These are phyloP conservation scores for Themeda triandra DNA, from an alignment of 176 grass and related monocot species.

Conservation along the genomic window DNA sequence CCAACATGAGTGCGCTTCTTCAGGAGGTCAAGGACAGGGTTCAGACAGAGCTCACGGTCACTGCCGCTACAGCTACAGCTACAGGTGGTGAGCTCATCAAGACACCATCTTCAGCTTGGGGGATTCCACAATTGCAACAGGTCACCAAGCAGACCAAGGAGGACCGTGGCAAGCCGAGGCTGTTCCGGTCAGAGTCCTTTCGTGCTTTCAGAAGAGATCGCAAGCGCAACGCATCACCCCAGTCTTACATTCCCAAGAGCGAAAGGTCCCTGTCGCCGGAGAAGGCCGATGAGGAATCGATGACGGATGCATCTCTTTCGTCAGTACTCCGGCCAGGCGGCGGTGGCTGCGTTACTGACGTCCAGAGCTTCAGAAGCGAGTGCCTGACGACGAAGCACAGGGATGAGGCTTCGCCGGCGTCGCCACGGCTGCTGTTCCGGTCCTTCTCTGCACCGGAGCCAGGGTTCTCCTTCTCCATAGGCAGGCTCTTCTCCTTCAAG, in stretches of 20 bases:
- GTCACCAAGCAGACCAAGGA: background rate
- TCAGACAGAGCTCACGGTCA: conserved; percentile 9
- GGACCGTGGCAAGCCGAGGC: background rate
- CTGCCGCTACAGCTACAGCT: background rate
- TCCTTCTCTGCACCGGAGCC: conserved; percentile 72
- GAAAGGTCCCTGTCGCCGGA: background rate
- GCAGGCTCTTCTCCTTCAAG: conserved; percentile 22
- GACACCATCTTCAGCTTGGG: background rate
- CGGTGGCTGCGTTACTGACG: background rate
- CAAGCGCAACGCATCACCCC: conserved; percentile 24
- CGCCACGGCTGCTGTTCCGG: conserved; percentile 42
- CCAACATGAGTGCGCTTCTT: conserved; percentile 50
- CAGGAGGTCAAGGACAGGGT: conserved; percentile 67
- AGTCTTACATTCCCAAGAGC: conserved; percentile 35
- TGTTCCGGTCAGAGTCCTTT: conserved; percentile 46
- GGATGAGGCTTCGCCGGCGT: background rate
- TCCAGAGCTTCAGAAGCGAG: background rate
- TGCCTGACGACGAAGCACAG: background rate
- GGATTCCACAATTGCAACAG: conserved; percentile 14
- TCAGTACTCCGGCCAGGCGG: background rate
- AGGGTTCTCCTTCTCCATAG: conserved; percentile 21
- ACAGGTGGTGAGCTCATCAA: background rate
- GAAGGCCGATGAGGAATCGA: background rate
- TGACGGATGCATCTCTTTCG: background rate
- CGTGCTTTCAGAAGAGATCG: conserved; percentile 31